Conservation (phyloP, 441 rosid species). For the Euphorbia celastroides region DNA sequence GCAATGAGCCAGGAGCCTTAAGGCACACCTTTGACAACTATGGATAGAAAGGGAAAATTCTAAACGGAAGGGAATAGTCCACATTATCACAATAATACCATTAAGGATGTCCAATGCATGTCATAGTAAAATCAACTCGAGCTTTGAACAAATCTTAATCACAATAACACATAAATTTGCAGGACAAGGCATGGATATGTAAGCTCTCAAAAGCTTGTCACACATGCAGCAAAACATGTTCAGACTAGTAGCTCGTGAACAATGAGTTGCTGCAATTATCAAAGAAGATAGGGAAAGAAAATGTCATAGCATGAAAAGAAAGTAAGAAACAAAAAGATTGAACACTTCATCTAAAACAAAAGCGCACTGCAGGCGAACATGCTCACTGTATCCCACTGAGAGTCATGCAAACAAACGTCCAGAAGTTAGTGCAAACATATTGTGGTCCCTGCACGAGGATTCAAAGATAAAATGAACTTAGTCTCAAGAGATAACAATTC, state of each 20-base stretch:
- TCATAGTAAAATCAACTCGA: background rate
- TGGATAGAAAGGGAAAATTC: too few relatives aligned
- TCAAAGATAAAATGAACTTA: background rate
- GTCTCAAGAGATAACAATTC: background rate
- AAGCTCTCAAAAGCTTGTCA: background rate
- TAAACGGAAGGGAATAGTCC: background rate
- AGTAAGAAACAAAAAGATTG: background rate
- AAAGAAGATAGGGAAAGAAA: background rate
- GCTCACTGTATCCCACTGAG: slow-evolving; percentile 99
- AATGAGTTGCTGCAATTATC: background rate
- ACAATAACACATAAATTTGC: background rate
- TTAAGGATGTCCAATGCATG: background rate
- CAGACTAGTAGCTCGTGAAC: background rate
- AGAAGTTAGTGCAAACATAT: slow-evolving; percentile 89
- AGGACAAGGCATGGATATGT: background rate
- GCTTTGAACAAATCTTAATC: slow-evolving; percentile 1
- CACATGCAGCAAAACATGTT: background rate
- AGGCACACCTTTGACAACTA: too few relatives aligned
- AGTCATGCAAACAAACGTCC: slow-evolving; percentile 86
- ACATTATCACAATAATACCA: too few relatives aligned
- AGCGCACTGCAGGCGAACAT: slow-evolving; percentile 2
- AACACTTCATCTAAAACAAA: background rate
- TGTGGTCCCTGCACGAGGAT: slow-evolving; percentile 84
- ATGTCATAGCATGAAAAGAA: background rate
- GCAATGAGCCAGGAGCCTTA: too few relatives aligned